Base-by-base conservation (phyloP, 1,139 yeast genomes). In the Pichia sorboxylosa region DNA sequence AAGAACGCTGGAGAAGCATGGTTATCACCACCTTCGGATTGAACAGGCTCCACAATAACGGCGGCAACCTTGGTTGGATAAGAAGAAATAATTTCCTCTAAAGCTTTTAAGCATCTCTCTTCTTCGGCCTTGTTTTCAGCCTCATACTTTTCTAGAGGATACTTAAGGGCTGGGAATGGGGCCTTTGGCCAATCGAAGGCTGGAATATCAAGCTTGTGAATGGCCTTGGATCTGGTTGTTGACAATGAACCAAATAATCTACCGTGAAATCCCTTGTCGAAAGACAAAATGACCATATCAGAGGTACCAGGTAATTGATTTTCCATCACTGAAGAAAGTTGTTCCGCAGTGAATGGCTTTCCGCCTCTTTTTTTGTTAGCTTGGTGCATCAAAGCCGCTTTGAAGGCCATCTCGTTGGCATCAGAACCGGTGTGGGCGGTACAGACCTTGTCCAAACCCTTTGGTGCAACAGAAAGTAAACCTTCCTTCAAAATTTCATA, bases 11-110 rank as follows among this genome's bases (percentile, higher is more conserved):
- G 64, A 20, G 84, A 72, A 4, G 80, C 90, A 52, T 80, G 92
- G 63, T 79, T 78, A 58, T 80, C 92, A 52, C 92, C 92, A 52
- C 92, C 92, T 61, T 80, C 92, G 21, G 85, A 73, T 58, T 80
- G 92, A 41, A 80, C 74, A 39, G 92, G 92, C 60, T 80, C 87
- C 36, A 77, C 69, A 37, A 78, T 71, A 33, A 73, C 57, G 21
- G 84, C 87, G 28, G 85, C 85, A 39, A 77, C 64, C 37, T 75
- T 70, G 24, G 60, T 58, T 39, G 67, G 62, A 55, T 66, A 62
- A 9, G 57, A 51, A 21, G 58, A 52, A 49, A 77, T 61, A 37
- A 72, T 55, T 4, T 59, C 52, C 49, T 77, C 84, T 35, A 77
- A 70, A 35, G 59, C 64, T 22, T 56, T 60, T 47, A 78, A 61